A percentile compares a stretch with the other conserved stretches of the same genome.
These are phyloP conservation scores for Xylariaceae sp. DNA, from an alignment of 2,329 filamentous ascomycete species.

Conservation along the genomic window DNA sequence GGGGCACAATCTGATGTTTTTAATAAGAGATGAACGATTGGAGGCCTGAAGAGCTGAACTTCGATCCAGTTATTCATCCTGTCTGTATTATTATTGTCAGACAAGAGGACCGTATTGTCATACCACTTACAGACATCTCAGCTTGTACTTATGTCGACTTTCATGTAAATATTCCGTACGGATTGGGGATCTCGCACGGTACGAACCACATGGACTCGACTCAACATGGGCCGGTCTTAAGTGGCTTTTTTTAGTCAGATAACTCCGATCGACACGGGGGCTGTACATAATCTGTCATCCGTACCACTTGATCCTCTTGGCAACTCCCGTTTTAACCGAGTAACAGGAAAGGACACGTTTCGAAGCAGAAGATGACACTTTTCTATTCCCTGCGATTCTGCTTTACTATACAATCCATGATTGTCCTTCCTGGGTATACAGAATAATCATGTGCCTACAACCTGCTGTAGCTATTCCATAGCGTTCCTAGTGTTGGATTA, in stretches of 20 bases:
- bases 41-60: background rate
- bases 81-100: background rate
- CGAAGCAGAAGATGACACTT: background rate
- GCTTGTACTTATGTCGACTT: background rate
- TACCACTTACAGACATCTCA: background rate
- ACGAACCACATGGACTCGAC: background rate
- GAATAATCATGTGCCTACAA: no score
- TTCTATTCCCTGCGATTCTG: background rate
- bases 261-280: background rate
- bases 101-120: background rate
- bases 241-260: background rate
- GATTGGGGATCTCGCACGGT: background rate
- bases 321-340: background rate
- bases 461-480: no score
- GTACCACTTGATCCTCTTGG: background rate
- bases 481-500: no score
- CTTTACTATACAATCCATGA: background rate
- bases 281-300: background rate
- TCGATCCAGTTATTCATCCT: background rate
- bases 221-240: slow-evolving; percentile 1
- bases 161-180: background rate
- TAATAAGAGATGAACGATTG: background rate
- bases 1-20: background rate
- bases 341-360: no score
- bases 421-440: no score